phyloP scores from a whole-genome alignment of 2,329 filamentous ascomycete genomes.

The Phaeosphaeria sp. region DNA sequence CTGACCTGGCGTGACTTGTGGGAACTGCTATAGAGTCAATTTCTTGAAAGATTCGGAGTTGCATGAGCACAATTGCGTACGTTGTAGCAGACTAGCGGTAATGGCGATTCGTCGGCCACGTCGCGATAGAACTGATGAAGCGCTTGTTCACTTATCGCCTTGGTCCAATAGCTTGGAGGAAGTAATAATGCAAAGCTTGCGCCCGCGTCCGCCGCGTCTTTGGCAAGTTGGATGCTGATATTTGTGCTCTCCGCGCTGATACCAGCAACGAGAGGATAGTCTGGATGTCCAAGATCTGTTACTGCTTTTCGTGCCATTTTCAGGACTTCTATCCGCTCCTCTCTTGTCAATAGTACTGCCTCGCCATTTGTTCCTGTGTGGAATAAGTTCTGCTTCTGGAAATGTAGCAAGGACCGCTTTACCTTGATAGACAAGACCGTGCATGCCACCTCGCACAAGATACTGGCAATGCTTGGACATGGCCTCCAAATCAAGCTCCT shows the following conservation, averaged over 20 bases:
- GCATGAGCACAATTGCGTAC: constrained; percentile 16
- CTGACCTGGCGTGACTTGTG: constrained; percentile 70
- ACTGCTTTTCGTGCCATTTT: constrained; percentile 43
- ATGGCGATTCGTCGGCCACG: constrained; percentile 36
- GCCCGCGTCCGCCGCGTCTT: constrained; percentile 36
- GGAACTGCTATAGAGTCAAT: constrained; percentile 53
- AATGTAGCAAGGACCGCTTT: too few species aligned
- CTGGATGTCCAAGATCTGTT: constrained; percentile 41
- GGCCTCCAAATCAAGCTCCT: constrained; percentile 61
- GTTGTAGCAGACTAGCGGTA: constrained; percentile 54
- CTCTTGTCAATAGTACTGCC: constrained; percentile 42
- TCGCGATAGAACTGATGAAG: constrained; percentile 32
- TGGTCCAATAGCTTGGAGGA: constrained; percentile 44
- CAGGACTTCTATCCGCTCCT: constrained; percentile 50
- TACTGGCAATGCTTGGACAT: constrained; percentile 60
- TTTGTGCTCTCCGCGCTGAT: constrained; percentile 40
- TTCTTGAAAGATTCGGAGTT: not conserved
- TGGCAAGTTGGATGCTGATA: constrained; percentile 43
- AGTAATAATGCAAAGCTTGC: constrained; percentile 44
- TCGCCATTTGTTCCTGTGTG: constrained; percentile 48
- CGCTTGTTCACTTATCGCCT: constrained; percentile 35
- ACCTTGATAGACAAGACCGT: constrained; percentile 52
- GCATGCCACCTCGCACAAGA: constrained; percentile 56
- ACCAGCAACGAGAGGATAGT: constrained; percentile 56
- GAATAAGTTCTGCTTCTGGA: not conserved